Base-by-base conservation (phyloP, 2,329 filamentous ascomycete species). In the Raffaelea albimanens region DNA sequence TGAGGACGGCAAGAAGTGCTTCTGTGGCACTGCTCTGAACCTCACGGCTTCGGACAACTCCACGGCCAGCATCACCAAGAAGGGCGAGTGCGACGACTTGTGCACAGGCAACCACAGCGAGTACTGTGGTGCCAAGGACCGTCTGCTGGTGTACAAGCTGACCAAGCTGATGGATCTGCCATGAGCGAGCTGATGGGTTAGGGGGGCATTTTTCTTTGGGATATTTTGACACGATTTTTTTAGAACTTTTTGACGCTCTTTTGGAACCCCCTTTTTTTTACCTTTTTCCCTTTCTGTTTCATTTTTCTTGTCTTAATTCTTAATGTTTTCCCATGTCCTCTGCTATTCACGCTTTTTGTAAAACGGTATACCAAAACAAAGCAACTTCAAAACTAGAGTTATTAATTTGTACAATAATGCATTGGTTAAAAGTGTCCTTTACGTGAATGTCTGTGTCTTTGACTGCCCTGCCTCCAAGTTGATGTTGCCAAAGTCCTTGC, bases 1-100 rank as follows among this genome's bases (percentile, higher is more conserved):
- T 18, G 64, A 67, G 55, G 64, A 64, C 47, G 63, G 63, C 8
- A 54, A 57, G 0, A 61, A 69, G 52, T 71, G 69, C 56, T 68
- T 63, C 57, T 70, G 67, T 44, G 64, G 62, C 16, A 57, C 65
- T 43, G 46, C 47, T 0, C 40, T 58, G 22, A 49, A 52, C 8
- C 59, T 58, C 31, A 25, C 51, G 2, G 59, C 58, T 25, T 53
- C 59, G 46, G 29, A 45, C 16, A 50, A 43, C 22, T 53, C 47
- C 31, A 50, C 48, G 11, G 22, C 49, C 1, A 43, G 50, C 20
- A 23, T 2, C 16, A 41, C 40, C 4, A 13, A 47, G 8, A 36
- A 16, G 20, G 42, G 39, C 4, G 25, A 43, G 29, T 56, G 54
- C 45, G 40, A 42, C 25, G 36, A 25, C 3, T 13, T 20, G 7